Conservation (phyloP, 306 rosid genomes). For the Dalbergia cochinchinensis region DNA sequence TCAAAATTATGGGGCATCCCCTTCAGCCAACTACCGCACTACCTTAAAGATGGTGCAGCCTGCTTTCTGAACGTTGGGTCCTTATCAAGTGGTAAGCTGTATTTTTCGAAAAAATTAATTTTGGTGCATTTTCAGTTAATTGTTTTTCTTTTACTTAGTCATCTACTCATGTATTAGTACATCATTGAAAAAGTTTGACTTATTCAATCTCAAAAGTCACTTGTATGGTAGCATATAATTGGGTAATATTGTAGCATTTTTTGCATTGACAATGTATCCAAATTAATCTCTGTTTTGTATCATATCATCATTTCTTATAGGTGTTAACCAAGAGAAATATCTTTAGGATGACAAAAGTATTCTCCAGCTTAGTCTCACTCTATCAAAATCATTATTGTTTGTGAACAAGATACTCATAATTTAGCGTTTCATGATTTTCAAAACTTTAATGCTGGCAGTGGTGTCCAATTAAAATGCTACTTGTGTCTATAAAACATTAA, state of each 20-base stretch:
- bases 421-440: slow-evolving; percentile 7
- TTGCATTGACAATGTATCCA: not conserved
- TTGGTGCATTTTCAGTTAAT: not conserved
- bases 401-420: slow-evolving; percentile 9
- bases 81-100: slow-evolving; percentile 68
- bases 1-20: slow-evolving; percentile 93
- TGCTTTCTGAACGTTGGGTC: slow-evolving; percentile 82
- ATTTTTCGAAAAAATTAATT: not conserved
- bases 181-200: not conserved
- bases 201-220: not conserved
- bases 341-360: not conserved
- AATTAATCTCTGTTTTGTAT: not conserved
- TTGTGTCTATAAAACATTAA: not conserved
- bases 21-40: slow-evolving; percentile 78
- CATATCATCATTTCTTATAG: slow-evolving; percentile 6
- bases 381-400: slow-evolving; percentile 31
- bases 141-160: not conserved
- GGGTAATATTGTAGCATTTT: not conserved
- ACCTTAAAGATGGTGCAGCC: slow-evolving; percentile 88
- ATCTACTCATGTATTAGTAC: not conserved
- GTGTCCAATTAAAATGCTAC: slow-evolving; percentile 30
- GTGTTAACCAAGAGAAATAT: not conserved
- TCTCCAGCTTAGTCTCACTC: not conserved
- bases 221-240: not conserved
- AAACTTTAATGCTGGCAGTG: slow-evolving; percentile 26